Conservation (phyloP, 371 early-diverging fungal genomes). For the Funneliformis caledonium region DNA sequence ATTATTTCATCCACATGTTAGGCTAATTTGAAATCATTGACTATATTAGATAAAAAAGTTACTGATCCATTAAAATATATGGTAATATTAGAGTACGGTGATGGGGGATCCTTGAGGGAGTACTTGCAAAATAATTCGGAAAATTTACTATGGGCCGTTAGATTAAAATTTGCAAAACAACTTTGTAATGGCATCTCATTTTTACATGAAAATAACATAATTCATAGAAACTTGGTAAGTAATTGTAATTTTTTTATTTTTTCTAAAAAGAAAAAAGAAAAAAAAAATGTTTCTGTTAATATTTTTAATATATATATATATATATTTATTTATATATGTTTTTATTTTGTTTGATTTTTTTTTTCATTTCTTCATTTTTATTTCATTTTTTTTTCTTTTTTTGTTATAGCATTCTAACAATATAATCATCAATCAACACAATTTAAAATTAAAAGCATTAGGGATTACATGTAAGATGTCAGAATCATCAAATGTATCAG, state of each 20-base stretch:
- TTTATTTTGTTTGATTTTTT: too few species aligned
- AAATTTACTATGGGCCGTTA: background rate
- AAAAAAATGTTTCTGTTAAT: too few species aligned
- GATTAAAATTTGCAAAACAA: background rate
- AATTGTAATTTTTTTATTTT: background rate
- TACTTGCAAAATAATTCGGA: background rate
- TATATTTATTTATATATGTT: too few species aligned
- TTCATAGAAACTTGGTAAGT: conserved; percentile 2
- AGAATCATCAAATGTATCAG: background rate
- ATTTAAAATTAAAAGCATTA: background rate
- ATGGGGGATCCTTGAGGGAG: background rate
- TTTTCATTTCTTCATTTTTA: too few species aligned
- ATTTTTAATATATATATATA: too few species aligned
- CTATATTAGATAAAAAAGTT: background rate
- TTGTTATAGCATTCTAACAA: background rate
- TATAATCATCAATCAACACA: background rate
- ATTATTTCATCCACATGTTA: too few species aligned
- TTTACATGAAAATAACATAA: conserved; percentile 9
- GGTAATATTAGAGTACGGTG: background rate
- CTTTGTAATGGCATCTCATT: background rate
- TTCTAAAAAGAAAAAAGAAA: background rate
- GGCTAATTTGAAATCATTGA: too few species aligned
- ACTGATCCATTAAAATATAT: background rate
- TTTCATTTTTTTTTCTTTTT: too few species aligned
- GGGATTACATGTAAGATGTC: background rate